Conservation (phyloP, 306 rosid genomes). For the Cucumis melo region DNA sequence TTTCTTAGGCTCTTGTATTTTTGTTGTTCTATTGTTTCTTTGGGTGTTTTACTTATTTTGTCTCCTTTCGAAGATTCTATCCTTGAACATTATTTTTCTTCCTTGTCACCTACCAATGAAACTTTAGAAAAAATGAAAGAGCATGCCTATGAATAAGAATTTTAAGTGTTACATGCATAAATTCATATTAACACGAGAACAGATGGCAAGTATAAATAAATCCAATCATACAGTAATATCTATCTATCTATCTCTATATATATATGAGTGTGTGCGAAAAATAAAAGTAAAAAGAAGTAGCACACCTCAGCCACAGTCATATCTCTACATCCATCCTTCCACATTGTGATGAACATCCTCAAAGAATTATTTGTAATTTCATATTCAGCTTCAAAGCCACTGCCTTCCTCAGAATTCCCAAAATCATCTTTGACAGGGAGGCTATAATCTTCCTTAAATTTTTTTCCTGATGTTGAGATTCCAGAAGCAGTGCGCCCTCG, state of each 20-base stretch:
- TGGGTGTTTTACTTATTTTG: no score
- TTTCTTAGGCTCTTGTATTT: no score
- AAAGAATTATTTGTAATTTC: constrained; percentile 26
- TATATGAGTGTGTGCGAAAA: not conserved
- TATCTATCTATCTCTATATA: not conserved
- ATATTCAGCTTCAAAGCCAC: constrained; percentile 16
- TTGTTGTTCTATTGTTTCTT: no score
- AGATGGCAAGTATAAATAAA: not conserved
- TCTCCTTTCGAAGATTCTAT: no score
- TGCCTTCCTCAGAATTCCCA: constrained; percentile 4
- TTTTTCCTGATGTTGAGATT: constrained; percentile 11
- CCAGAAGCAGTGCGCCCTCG: not conserved
- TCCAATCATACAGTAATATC: not conserved
- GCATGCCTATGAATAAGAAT: no score
- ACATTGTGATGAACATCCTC: constrained; percentile 52
- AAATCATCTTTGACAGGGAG: constrained; percentile 6
- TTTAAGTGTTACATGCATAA: not conserved
- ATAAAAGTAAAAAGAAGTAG: not conserved
- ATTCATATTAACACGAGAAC: not conserved
- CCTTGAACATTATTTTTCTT: no score
- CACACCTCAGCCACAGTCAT: constrained; percentile 42
- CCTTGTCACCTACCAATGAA: no score
- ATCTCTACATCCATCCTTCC: constrained; percentile 67
- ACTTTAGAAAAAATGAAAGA: no score
- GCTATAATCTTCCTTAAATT: constrained; percentile 5